Evolutionary conservation across 139 green algal genomes (phyloP), one percentile per base, ranked within the genome.

Genomic region (Picochlorum sp.): DNA sequence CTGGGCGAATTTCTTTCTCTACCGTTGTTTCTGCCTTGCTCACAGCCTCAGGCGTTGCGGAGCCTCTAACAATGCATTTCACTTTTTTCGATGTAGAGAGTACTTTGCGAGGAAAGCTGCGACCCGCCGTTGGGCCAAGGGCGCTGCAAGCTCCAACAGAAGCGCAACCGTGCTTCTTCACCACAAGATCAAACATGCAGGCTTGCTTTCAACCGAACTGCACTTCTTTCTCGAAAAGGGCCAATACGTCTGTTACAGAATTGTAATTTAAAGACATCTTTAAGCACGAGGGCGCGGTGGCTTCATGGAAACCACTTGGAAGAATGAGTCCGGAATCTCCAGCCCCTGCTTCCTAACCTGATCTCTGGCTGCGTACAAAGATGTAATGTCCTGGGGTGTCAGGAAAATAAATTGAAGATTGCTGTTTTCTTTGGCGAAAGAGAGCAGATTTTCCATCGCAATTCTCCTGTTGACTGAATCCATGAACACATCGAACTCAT

Each of bases 401-500:
- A 95, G 79, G 57, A 93, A 83, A 38, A 93, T 74, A 68, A 86
- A 88, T 72, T 95, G 88, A 62, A 80, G 73, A 23, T 81, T 61
- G 3, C 45, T 8, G 21, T 82, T 55, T 21, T 87, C 75, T n/a
- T 54, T 16, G 0, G 83, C 85, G 72, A 87, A 90, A 62, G 87
- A 60, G 34, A 95, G 72, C 5, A 95, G 77, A 45, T 77, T 80
- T 70, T 89, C 72, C 41, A 87, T 87, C 37, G 83, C 81, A 14
- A 75, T 57, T 20, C 69, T 75, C 26, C 79, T 72, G 54, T 77
- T 82, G 23, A 83, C 45, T 2, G 76, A 70, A 23, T 85, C 84
- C 86, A 91, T 88, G 72, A 86, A 91, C 15, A 91, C 81, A 67
- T 95, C 89, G 51, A 91, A 94, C 73, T 97, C 90, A 70, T 96